Evolutionary conservation across 768 basidiomycete genomes (phyloP).

Genomic region (Podaxis sp.): DNA sequence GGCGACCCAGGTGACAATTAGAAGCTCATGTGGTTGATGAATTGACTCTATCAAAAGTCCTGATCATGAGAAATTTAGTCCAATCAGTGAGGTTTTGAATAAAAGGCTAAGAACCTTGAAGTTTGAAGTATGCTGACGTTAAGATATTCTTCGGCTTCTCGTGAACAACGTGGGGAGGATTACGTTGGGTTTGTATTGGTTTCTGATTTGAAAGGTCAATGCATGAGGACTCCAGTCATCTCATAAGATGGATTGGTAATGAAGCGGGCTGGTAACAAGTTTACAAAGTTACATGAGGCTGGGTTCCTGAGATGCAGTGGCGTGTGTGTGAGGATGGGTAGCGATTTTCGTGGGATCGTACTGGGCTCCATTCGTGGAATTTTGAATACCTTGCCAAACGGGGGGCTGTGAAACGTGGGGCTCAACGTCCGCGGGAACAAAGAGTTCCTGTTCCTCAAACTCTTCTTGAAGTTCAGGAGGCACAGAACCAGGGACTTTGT

Average conservation of each 20-base stretch:
- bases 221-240: not conserved
- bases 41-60: not conserved
- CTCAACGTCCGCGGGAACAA: conserved; percentile 68
- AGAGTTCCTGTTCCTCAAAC: conserved; percentile 64
- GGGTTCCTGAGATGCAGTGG: not conserved
- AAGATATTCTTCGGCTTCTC: not conserved
- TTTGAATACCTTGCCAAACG: not conserved
- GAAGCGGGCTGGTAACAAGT: not conserved
- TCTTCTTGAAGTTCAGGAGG: conserved; percentile 58
- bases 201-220: not conserved
- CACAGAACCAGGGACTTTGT: conserved; percentile 54
- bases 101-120: not conserved
- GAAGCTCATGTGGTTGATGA: not conserved
- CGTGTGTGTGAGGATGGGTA: not conserved
- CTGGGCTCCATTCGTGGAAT: conserved; percentile 2
- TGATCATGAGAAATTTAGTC: conserved; percentile 8
- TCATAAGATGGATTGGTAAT: not conserved
- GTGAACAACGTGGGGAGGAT: not conserved
- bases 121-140: not conserved
- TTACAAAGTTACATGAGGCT: conserved; percentile 1
- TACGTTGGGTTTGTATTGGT: not conserved
- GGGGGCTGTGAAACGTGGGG: conserved; percentile 8
- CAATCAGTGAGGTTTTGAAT: not conserved
- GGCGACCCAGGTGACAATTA: not conserved
- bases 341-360: not conserved